A percentile compares a stretch with the other conserved stretches of the same genome.
phyloP scores from a whole-genome alignment of 177 flowering plant genomes.

The Vitis hybrid region DNA sequence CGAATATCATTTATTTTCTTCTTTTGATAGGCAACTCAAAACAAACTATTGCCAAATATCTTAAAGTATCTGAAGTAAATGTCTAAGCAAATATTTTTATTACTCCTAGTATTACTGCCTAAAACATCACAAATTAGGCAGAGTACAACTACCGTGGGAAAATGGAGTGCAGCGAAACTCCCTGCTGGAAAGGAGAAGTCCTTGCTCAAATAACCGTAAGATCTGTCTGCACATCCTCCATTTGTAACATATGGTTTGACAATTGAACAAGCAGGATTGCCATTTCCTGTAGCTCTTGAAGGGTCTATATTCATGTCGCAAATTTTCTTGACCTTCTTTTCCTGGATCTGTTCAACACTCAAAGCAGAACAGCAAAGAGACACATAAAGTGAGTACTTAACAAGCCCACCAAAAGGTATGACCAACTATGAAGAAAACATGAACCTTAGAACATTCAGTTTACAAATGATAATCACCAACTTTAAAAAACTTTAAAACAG shows the following conservation, averaged over 20 bases:
- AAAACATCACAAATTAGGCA: conserved; percentile 9
- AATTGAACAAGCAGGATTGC: conserved; percentile 59
- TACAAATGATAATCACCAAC: no score
- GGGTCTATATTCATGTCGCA: conserved; percentile 83
- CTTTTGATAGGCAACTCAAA: no score
- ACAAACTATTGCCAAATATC: no score
- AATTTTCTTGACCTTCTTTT: conserved; percentile 90
- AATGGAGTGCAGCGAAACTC: conserved; percentile 74
- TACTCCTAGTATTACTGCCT: neutral
- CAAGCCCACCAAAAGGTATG: no score
- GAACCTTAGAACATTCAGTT: no score
- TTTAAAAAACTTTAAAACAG: no score
- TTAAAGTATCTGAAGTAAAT: neutral
- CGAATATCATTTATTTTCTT: no score
- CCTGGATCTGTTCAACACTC: conserved; percentile 79
- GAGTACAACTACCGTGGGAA: conserved; percentile 91
- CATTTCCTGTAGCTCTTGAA: conserved; percentile 62
- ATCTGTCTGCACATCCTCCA: conserved; percentile 64
- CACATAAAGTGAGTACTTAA: no score
- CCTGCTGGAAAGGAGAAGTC: conserved; percentile 78
- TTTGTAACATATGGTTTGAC: conserved; percentile 51
- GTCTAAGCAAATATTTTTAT: neutral
- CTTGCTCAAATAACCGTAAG: conserved; percentile 44
- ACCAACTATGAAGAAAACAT: no score
- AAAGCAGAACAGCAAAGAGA: conserved; percentile 1